Percentiles rank a stretch among this genome's conserved stretches.
Conservation (phyloP, 345 rosid genomes). For the Sonneratia alba region DNA sequence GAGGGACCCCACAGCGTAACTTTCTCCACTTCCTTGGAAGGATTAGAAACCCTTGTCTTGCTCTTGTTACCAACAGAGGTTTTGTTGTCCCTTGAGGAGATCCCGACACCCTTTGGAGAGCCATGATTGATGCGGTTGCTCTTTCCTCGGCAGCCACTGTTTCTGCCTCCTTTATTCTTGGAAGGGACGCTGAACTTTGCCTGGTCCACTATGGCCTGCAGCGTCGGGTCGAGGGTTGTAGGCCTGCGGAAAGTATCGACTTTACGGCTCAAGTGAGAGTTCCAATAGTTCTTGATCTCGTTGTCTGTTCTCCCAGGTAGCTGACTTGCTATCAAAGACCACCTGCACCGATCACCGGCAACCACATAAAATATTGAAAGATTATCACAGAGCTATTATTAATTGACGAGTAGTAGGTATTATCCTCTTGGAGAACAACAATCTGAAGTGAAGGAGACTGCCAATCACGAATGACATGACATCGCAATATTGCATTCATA, state of each 20-base stretch:
- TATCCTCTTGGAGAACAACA: no score
- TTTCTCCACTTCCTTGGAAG: neutral
- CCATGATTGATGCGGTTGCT: constrained; percentile 9
- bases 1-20: neutral
- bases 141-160: constrained; percentile 16
- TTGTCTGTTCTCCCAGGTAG: constrained; percentile 66
- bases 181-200: constrained; percentile 5
- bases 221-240: neutral
- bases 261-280: constrained; percentile 47
- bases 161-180: constrained; percentile 21
- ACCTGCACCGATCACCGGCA: constrained; percentile 21
- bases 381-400: no score
- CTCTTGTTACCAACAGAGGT: neutral
- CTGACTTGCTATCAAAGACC: constrained; percentile 54
- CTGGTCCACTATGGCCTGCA: constrained; percentile 6
- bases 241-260: constrained; percentile 26
- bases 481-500: no score
- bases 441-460: no score
- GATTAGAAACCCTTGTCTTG: neutral
- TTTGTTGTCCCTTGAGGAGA: neutral
- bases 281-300: constrained; percentile 67
- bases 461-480: no score
- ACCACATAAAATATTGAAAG: no score
- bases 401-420: no score
- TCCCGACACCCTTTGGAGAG: neutral